Conservation (phyloP, 306 rosid genomes). For the Mimosa bimucronata region DNA sequence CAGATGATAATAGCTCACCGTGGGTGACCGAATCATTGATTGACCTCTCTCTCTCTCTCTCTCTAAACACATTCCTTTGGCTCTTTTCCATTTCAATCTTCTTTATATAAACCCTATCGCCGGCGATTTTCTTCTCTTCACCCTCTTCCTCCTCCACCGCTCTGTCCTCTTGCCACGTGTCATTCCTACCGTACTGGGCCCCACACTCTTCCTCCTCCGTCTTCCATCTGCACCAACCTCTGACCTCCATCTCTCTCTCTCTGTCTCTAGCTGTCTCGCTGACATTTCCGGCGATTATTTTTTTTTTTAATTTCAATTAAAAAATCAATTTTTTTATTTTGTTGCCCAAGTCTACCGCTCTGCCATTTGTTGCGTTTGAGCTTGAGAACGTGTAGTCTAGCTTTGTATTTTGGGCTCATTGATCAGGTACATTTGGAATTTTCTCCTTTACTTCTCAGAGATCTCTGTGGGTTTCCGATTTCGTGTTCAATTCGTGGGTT, state of each 20-base stretch:
- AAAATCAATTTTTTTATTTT: no score
- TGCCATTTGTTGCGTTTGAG: background rate
- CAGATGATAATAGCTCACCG: background rate
- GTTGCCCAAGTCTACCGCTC: background rate
- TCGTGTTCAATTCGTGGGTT: conserved; percentile 11
- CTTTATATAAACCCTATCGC: background rate
- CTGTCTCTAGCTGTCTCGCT: conserved; percentile 53
- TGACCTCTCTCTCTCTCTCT: background rate
- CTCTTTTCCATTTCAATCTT: background rate
- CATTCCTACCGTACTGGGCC: conserved; percentile 27
- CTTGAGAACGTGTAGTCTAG: background rate
- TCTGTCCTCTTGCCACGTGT: conserved; percentile 22
- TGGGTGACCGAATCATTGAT: conserved; percentile 16
- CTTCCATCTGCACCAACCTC: conserved; percentile 3
- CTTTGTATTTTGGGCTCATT: conserved; percentile 18
- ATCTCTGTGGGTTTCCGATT: conserved; percentile 12
- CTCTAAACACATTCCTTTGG: background rate
- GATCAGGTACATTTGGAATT: background rate
- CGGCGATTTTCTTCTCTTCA: background rate
- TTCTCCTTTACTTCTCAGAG: background rate
- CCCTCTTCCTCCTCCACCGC: background rate
- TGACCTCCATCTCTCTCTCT: conserved; percentile 9
- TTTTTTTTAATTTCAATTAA: background rate
- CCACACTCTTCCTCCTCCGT: conserved; percentile 19
- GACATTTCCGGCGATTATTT: conserved; percentile 33